phyloP scores from a whole-genome alignment of 192 early-diverging fungal genomes.

The Spizellomyces sp. region DNA sequence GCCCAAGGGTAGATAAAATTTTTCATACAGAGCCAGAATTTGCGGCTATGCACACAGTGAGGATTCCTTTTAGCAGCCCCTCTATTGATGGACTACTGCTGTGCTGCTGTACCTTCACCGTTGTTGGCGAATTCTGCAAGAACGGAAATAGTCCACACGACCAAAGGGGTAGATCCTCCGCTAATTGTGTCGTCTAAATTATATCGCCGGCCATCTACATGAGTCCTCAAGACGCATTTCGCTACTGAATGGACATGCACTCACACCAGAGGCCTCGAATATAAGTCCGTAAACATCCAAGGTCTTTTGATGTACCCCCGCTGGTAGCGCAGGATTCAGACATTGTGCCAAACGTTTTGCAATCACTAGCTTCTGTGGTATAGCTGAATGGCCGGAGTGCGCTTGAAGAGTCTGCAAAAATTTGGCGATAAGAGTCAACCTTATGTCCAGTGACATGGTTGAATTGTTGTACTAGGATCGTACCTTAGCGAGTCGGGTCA shows the following conservation, averaged over 20 bases:
- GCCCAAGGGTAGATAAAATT: constrained; percentile 75
- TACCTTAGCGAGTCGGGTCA: constrained; percentile 80
- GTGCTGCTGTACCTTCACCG: constrained; percentile 60
- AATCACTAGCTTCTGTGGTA: constrained; percentile 84
- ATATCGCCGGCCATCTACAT: background rate
- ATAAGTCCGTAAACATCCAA: constrained; percentile 84
- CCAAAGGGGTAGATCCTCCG: constrained; percentile 81
- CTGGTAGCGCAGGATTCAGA: constrained; percentile 90
- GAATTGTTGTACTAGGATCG: constrained; percentile 20
- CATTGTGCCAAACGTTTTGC: constrained; percentile 93
- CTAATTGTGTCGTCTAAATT: constrained; percentile 72
- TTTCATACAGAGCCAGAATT: constrained; percentile 76
- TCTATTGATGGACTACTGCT: no score
- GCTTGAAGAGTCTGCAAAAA: constrained; percentile 70
- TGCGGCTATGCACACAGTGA: constrained; percentile 56
- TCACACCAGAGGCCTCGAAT: constrained; percentile 60
- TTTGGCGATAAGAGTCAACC: background rate
- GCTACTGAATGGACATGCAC: constrained; percentile 15
- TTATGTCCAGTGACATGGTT: constrained; percentile 3
- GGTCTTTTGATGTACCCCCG: constrained; percentile 94
- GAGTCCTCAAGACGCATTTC: background rate
- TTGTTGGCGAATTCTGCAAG: constrained; percentile 78
- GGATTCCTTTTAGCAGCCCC: background rate
- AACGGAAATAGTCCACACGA: constrained; percentile 91
- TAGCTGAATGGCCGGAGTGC: constrained; percentile 69